phyloP scores from a whole-genome alignment of 1,139 yeast species.

The Geotrichum bryndzae region DNA sequence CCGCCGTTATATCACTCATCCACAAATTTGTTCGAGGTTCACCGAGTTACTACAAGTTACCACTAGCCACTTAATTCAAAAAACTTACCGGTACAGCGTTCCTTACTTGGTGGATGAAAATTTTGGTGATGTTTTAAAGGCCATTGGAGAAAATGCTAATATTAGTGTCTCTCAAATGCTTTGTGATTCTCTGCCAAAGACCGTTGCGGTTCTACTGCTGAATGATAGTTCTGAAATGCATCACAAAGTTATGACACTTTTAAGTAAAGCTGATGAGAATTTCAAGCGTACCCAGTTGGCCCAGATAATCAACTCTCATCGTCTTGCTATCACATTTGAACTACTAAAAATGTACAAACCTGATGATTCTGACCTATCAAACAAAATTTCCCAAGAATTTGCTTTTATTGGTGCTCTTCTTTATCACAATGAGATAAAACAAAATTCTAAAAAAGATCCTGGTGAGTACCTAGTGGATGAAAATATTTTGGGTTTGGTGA shows the following conservation, averaged over 20 bases:
- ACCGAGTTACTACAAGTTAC: constrained; percentile 63
- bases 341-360: constrained; percentile 16
- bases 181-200: constrained; percentile 37
- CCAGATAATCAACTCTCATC: constrained; percentile 21
- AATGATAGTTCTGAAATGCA: constrained; percentile 44
- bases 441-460: constrained; percentile 23
- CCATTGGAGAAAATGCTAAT: constrained; percentile 42
- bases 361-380: constrained; percentile 4
- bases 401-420: constrained; percentile 7
- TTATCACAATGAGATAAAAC: background rate
- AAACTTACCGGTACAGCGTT: constrained; percentile 69
- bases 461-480: constrained; percentile 42
- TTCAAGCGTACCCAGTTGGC: constrained; percentile 35
- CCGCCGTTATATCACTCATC: constrained; percentile 44
- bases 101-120: constrained; percentile 69
- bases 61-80: constrained; percentile 52
- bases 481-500: constrained; percentile 65
- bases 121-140: constrained; percentile 56
- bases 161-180: constrained; percentile 27
- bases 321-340: constrained; percentile 17
- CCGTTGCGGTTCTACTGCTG: constrained; percentile 44
- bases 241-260: constrained; percentile 45
- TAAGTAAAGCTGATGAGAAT: constrained; percentile 49
- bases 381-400: constrained; percentile 8
- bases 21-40: constrained; percentile 52